A percentile compares a stretch with the other conserved stretches of the same genome.
phyloP scores from a whole-genome alignment of 331 rosid species.

The Pyracantha coccinea region DNA sequence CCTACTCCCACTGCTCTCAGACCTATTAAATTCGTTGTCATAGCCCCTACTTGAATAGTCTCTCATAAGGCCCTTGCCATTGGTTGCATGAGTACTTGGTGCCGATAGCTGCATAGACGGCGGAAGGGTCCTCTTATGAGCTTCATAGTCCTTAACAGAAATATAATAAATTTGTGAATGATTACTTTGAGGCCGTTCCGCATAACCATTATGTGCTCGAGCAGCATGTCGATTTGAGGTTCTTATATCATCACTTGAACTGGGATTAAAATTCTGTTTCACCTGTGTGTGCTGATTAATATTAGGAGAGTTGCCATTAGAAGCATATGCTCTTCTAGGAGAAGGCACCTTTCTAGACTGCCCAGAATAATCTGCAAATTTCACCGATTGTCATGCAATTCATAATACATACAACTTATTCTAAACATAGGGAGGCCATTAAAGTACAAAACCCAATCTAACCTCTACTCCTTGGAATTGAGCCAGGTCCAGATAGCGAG shows the following conservation, averaged over 20 bases:
- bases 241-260: conserved; percentile 32
- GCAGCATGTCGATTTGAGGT: conserved; percentile 25
- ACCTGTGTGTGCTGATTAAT: conserved; percentile 25
- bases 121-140: conserved; percentile 63
- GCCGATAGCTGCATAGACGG: conserved; percentile 27
- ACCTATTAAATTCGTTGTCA: conserved; percentile 38
- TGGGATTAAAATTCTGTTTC: conserved; percentile 20
- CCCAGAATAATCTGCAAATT: conserved; percentile 45
- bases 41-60: conserved; percentile 36
- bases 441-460: conserved; percentile 6
- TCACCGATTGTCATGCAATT: conserved; percentile 1
- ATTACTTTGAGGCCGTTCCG: conserved; percentile 27
- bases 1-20: conserved; percentile 53
- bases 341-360: conserved; percentile 29
- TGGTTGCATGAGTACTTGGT: conserved; percentile 26
- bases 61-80: conserved; percentile 37
- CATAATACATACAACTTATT: background rate
- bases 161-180: conserved; percentile 35
- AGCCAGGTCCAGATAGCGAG: conserved; percentile 36
- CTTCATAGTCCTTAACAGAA: conserved; percentile 42
- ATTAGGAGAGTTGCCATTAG: conserved; percentile 30
- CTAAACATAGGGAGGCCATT: background rate
- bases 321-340: conserved; percentile 39
- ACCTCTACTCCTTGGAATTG: conserved; percentile 42
- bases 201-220: conserved; percentile 34